Evolutionary conservation across 2,329 filamentous ascomycete genomes (phyloP), one percentile per base, ranked within the genome.

Genomic region (Aspergillus texensis): DNA sequence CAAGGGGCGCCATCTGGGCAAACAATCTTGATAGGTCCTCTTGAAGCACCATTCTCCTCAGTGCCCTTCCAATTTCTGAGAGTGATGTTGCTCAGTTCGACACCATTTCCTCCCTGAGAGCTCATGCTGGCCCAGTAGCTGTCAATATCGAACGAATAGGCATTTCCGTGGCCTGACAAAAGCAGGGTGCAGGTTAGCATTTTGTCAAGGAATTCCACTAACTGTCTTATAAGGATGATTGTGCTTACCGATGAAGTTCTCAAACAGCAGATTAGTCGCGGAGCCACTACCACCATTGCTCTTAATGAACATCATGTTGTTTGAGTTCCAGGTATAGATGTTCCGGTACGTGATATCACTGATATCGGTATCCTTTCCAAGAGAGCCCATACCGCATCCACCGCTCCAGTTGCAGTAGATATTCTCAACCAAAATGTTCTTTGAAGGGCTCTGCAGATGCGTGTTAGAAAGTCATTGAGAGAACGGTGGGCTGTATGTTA

Each of bases 291-390:
- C 86, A 48, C 86, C 86, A 68, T 86, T 84, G 54, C 81, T 83
- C 74, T 88, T 89, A 78, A 88, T 83, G 83, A 86, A 85, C 75
- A 83, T 82, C 85, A 88, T 87, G 70, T 88, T 84, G 78, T 88
- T 88, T 9, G 82, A 83, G 32, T 80, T 77, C 75, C 79, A 82
- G 34, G 85, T 87, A 77, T 88, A 88, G 65, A 87, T 72, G 70
- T 87, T 86, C 67, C 78, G 76, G 77, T 87, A 88, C 34, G 76
- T 73, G 64, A 88, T 79, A 62, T 84, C 75, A 48, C 81, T 81
- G 70, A 87, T 83, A 64, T 82, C 78, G 30, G 77, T 83, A 62
- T 81, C 79, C 14, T 76, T 73, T 6, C 79, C 81, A 2, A 89
- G 78, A 4, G 84, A 86, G 41, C 86, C 86, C 68, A 89, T 84